phyloP scores from a whole-genome alignment of 257 asterid genomes.

The Catharanthus roseus region DNA sequence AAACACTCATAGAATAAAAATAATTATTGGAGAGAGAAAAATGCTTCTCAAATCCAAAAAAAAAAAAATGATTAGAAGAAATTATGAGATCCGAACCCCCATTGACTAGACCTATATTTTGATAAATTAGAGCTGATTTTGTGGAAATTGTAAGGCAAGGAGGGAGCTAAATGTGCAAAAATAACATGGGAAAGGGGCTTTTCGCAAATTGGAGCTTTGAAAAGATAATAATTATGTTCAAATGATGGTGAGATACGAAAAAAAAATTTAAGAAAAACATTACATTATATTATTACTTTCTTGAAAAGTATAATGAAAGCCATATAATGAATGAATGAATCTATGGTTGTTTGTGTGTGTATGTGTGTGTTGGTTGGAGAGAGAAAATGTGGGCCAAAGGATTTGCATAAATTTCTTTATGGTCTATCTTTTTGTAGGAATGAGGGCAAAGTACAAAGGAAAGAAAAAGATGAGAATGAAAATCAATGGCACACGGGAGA shows the following conservation, averaged over 20 bases:
- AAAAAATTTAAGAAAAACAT: no score
- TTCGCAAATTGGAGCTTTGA: neutral
- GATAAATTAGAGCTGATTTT: conserved; percentile 29
- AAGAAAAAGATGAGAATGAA: conserved; percentile 30
- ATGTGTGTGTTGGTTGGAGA: conserved; percentile 18
- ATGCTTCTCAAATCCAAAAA: neutral
- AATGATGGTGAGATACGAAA: conserved; percentile 21
- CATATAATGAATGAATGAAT: conserved; percentile 11
- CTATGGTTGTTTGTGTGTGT: conserved; percentile 6
- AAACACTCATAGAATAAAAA: conserved; percentile 9
- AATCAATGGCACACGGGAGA: conserved; percentile 31
- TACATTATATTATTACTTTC: neutral
- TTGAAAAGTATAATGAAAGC: conserved; percentile 17
- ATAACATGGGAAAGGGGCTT: conserved; percentile 3
- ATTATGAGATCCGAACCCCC: conserved; percentile 11
- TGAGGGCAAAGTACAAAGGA: conserved; percentile 25
- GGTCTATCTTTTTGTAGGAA: conserved; percentile 19
- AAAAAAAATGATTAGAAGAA: neutral
- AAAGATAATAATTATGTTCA: conserved; percentile 5
- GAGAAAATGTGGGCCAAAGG: conserved; percentile 27
- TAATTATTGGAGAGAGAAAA: conserved; percentile 24
- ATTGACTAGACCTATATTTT: conserved; percentile 11
- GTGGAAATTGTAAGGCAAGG: conserved; percentile 29
- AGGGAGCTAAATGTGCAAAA: conserved; percentile 7
- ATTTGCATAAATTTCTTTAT: conserved; percentile 3